Percentiles rank a stretch among this genome's conserved stretches.
Evolutionary conservation across 169 alveolate genomes (phyloP).

Genomic region (Ichthyophthirius multifiliis): DNA sequence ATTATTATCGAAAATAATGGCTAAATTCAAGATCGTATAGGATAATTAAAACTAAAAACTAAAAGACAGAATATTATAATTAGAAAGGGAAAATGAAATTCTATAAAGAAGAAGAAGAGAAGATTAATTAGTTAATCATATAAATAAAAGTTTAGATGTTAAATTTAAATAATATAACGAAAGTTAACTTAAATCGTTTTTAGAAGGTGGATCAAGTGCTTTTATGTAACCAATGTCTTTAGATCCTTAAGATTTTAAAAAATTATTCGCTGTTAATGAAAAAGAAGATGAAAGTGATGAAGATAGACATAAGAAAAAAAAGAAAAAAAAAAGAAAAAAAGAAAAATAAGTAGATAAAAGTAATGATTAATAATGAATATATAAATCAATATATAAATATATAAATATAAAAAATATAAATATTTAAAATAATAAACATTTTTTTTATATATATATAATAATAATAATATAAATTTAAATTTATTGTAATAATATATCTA

Average conservation of each 20-base stretch:
- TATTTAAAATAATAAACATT: no score
- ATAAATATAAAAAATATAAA: no score
- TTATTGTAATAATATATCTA: no score
- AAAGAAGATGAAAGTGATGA: slow-evolving; percentile 1
- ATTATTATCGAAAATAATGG: background rate
- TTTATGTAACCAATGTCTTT: background rate
- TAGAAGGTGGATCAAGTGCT: background rate
- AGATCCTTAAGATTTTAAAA: background rate
- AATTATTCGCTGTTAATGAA: background rate
- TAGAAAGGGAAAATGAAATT: slow-evolving; percentile 1
- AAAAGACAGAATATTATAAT: background rate
- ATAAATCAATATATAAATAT: no score
- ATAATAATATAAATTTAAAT: no score
- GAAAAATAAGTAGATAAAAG: no score
- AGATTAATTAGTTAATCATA: background rate
- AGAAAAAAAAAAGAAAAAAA: background rate
- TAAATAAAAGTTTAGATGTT: background rate
- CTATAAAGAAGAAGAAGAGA: background rate
- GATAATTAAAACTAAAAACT: background rate
- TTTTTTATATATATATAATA: no score
- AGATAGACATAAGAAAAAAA: background rate
- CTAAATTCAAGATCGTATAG: background rate
- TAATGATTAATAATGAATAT: no score
- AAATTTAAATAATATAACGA: background rate
- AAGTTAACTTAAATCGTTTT: background rate